These are phyloP conservation scores for Bryoerythrophyllum caledonicum DNA, from an alignment of 225 moss, liverwort and hornwort species.

Conservation along the genomic window DNA sequence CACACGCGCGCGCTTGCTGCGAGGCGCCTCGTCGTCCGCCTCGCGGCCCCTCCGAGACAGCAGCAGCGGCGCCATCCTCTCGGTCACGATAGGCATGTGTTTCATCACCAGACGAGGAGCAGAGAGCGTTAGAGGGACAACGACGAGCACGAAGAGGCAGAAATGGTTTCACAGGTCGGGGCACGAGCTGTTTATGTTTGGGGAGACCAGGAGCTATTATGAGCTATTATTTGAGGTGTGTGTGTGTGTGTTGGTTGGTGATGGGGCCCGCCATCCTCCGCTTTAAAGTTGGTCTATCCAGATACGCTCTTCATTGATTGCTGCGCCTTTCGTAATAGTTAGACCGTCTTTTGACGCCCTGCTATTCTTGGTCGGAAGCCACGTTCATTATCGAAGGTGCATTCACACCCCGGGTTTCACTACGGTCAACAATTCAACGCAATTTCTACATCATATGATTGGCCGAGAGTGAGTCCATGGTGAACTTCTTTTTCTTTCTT, in stretches of 20 bases:
- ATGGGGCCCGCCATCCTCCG: background rate
- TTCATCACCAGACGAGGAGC: background rate
- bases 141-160: too few relatives aligned
- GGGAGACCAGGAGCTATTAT: background rate
- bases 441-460: too few relatives aligned
- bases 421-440: too few relatives aligned
- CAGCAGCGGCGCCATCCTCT: constrained; percentile 32
- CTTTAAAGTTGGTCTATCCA: background rate
- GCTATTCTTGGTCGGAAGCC: constrained; percentile 13
- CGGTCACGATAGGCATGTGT: constrained; percentile 24
- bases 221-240: background rate
- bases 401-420: too few relatives aligned
- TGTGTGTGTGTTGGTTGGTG: background rate
- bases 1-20: constrained; percentile 35
- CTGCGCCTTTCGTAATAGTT: constrained; percentile 6
- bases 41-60: constrained; percentile 33
- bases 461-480: too few relatives aligned
- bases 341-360: background rate
- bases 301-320: constrained; percentile 27
- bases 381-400: background rate
- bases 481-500: too few relatives aligned
- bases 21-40: constrained; percentile 29
- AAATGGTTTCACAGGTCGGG: fast-evolving
- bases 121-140: too few relatives aligned
- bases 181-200: too few relatives aligned